Base-by-base conservation (phyloP, 345 rosid genomes). In the Populus simonii region DNA sequence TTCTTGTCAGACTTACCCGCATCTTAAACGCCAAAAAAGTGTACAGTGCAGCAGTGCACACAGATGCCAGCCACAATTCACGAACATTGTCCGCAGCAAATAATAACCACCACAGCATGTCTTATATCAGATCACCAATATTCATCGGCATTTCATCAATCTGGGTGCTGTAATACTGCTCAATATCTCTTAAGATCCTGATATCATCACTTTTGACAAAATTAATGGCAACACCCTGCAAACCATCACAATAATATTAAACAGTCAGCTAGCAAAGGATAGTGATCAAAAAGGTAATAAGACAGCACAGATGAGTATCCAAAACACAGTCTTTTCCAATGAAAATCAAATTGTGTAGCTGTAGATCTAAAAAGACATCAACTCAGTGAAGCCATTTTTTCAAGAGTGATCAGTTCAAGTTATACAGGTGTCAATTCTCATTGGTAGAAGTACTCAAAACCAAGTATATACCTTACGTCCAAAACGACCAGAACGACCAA, bases 401-500 rank as follows among this genome's bases (percentile, higher is more conserved):
- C 17, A 7, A 61, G 1, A 25, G 68, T 8, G 16, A 33, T 55
- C 20, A 17, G 36, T 2, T 71, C 31, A 39, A 22, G 70, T 13
- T 65, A 13, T 1, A 29, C 12, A 8, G 20, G 13, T 68, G 23
- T 22, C 35, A 25, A 66, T 1, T 20, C 27, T 25, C 25, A 38
- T 68, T 66, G 6, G 47, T 17, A 43, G n/a, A 41, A 16, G 45
- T 23, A 67, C 3, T 1, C 4, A 41, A 33, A 4, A 8, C 3
- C 15, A 55, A 68, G 31, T 15, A 55, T 3, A 57, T 87, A 93
- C 99, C 99, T 96, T 96, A 71, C 99, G 93, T 77, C 98, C 99
- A 33, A 94, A 96, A 74, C 98, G 98, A 66, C 99, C 98, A 18
- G 98, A 93, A 20, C 99, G 97, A 70, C 99, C 99, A 78, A 93